A percentile compares a stretch with the other conserved stretches of the same genome.
phyloP scores from a whole-genome alignment of 768 basidiomycete species.

The Pulveroboletus frians region DNA sequence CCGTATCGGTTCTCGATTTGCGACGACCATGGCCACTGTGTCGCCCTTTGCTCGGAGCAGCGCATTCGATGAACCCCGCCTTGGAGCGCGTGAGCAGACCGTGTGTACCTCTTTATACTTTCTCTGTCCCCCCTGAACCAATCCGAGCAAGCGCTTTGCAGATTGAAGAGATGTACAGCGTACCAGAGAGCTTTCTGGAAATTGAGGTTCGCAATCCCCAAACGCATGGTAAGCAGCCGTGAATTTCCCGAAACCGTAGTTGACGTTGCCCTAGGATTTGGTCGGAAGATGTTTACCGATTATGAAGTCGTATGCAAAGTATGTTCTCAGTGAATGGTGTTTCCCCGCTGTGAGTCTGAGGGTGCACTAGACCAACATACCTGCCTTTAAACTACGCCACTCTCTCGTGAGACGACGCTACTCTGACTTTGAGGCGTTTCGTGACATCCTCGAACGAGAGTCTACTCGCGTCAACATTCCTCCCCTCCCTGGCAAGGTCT shows the following conservation, averaged over 20 bases:
- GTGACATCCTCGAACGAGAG: slow-evolving; percentile 96
- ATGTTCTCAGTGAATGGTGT: slow-evolving; percentile 1
- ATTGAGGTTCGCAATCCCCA: slow-evolving; percentile 97
- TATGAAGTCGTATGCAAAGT: slow-evolving; percentile 99
- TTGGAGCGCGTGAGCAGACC: slow-evolving; percentile 51
- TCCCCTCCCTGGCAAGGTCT: slow-evolving; percentile 94
- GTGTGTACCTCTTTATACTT: slow-evolving; percentile 30
- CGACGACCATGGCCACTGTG: slow-evolving; percentile 30
- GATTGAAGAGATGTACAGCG: slow-evolving; percentile 98
- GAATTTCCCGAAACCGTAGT: neutral
- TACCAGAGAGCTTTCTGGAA: slow-evolving; percentile 95
- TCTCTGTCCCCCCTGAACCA: slow-evolving; percentile 22
- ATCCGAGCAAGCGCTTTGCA: slow-evolving; percentile 38
- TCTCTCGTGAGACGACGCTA: slow-evolving; percentile 85
- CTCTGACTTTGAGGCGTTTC: slow-evolving; percentile 94
- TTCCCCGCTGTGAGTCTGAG: slow-evolving; percentile 4
- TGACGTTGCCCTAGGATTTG: slow-evolving; percentile 54
- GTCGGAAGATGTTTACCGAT: slow-evolving; percentile 99
- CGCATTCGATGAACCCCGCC: slow-evolving; percentile 50
- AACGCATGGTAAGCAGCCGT: slow-evolving; percentile 67
- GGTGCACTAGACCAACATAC: slow-evolving; percentile 82
- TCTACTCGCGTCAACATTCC: slow-evolving; percentile 97
- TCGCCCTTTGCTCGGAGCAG: slow-evolving; percentile 63
- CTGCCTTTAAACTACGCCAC: slow-evolving; percentile 96
- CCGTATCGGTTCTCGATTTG: slow-evolving; percentile 14